Evolutionary conservation across 768 basidiomycete genomes (phyloP).

Genomic region (Mycena metata): DNA sequence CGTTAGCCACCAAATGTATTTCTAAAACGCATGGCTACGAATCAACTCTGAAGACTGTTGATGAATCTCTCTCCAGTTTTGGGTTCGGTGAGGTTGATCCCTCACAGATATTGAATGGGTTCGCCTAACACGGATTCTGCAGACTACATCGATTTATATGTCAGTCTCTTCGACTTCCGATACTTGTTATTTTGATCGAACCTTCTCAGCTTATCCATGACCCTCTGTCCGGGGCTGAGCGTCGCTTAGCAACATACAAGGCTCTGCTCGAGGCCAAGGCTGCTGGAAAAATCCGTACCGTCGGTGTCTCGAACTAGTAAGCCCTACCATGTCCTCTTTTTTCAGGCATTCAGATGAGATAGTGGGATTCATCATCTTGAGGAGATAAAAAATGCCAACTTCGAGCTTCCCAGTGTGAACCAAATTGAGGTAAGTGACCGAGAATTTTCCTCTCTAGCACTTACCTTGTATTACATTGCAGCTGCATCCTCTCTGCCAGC

Average conservation of each 20-base stretch:
- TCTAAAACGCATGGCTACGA: conserved; percentile 75
- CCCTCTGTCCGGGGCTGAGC: conserved; percentile 71
- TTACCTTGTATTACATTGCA: conserved; percentile 44
- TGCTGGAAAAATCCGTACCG: conserved; percentile 74
- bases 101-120: not conserved
- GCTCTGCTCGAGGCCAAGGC: conserved; percentile 74
- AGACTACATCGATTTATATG: conserved; percentile 80
- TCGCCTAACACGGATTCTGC: not conserved
- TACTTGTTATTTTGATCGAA: not conserved
- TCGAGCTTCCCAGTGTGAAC: conserved; percentile 79
- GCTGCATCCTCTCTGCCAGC: conserved; percentile 89
- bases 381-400: conserved; percentile 75
- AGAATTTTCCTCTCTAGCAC: not conserved
- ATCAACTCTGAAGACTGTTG: conserved; percentile 67
- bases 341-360: not conserved
- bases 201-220: conserved; percentile 72
- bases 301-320: conserved; percentile 91
- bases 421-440: conserved; percentile 76
- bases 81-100: conserved; percentile 63
- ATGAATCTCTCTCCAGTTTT: conserved; percentile 71
- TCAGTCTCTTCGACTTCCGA: not conserved
- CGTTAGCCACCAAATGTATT: conserved; percentile 74
- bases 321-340: conserved; percentile 39
- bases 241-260: conserved; percentile 78
- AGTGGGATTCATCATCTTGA: conserved; percentile 81